A percentile compares a stretch with the other conserved stretches of the same genome.
These are phyloP conservation scores for Calonectria pauciramosa DNA, from an alignment of 2,329 filamentous ascomycete species.

Conservation along the genomic window DNA sequence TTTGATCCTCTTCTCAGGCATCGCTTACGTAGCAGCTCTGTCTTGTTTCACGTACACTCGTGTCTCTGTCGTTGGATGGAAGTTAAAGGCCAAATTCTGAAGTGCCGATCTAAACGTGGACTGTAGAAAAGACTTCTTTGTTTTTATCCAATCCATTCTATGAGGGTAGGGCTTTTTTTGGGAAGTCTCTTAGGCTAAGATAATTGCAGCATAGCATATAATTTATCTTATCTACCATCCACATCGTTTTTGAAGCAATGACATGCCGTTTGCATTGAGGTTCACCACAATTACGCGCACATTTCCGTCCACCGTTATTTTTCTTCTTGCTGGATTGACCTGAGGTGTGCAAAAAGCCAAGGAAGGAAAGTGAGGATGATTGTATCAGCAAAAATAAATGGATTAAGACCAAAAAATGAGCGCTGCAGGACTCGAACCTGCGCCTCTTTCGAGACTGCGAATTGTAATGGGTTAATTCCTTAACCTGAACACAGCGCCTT, in stretches of 20 bases:
- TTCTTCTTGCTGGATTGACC: background rate
- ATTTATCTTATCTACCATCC: background rate
- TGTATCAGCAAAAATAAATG: background rate
- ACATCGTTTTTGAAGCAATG: background rate
- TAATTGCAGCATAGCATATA: background rate
- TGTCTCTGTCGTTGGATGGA: background rate
- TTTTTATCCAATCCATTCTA: background rate
- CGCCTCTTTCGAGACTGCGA: conserved; percentile 12
- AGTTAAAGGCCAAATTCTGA: background rate
- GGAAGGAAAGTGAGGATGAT: background rate
- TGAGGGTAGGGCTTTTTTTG: background rate
- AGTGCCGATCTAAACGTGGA: background rate
- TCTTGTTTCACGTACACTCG: background rate
- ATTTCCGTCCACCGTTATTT: background rate
- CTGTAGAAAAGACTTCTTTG: background rate
- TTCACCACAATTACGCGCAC: background rate
- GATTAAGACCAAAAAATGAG: background rate
- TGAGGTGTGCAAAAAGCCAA: background rate
- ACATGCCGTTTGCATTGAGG: background rate
- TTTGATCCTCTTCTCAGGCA: conserved; percentile 56
- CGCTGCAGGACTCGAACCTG: conserved; percentile 13
- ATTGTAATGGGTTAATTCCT: conserved; percentile 9
- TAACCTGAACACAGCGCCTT: conserved; percentile 14
- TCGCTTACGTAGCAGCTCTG: conserved; percentile 45
- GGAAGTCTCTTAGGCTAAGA: background rate